A percentile compares a stretch with the other conserved stretches of the same genome.
Conservation (phyloP, 2,329 filamentous ascomycete species). For the Penicillium sp. region DNA sequence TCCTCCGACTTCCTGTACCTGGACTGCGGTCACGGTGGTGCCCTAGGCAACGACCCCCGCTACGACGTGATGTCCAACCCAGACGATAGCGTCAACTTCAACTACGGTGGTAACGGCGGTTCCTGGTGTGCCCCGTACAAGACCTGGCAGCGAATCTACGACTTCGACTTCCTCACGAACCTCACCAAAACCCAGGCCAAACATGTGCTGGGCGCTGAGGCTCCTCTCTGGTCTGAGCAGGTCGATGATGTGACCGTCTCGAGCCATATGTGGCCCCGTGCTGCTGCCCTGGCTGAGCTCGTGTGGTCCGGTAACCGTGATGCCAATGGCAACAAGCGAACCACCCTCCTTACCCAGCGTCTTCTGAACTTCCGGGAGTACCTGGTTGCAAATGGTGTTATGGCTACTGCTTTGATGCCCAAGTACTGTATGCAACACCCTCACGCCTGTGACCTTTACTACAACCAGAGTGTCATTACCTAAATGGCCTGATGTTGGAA, state of each 20-base stretch:
- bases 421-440: constrained; percentile 61
- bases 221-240: constrained; percentile 57
- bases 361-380: constrained; percentile 63
- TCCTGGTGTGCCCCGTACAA: constrained; percentile 63
- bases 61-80: constrained; percentile 58
- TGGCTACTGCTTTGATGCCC: constrained; percentile 53
- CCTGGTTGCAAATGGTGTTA: constrained; percentile 55
- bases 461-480: constrained; percentile 49
- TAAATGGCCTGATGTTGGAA: background rate
- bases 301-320: constrained; percentile 58
- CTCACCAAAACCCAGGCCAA: constrained; percentile 49
- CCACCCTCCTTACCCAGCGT: constrained; percentile 55
- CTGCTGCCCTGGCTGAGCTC: constrained; percentile 57
- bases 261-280: constrained; percentile 57
- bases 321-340: constrained; percentile 51
- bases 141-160: constrained; percentile 61
- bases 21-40: constrained; percentile 58
- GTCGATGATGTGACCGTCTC: constrained; percentile 55
- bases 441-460: constrained; percentile 58
- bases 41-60: constrained; percentile 55
- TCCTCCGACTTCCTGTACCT: constrained; percentile 58
- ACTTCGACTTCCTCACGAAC: constrained; percentile 56
- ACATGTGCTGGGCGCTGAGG: constrained; percentile 54
- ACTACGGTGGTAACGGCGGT: constrained; percentile 55
- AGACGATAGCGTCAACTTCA: constrained; percentile 50